Evolutionary conservation across 2,329 filamentous ascomycete species (phyloP).

Genomic region (Diaporthe sp.): DNA sequence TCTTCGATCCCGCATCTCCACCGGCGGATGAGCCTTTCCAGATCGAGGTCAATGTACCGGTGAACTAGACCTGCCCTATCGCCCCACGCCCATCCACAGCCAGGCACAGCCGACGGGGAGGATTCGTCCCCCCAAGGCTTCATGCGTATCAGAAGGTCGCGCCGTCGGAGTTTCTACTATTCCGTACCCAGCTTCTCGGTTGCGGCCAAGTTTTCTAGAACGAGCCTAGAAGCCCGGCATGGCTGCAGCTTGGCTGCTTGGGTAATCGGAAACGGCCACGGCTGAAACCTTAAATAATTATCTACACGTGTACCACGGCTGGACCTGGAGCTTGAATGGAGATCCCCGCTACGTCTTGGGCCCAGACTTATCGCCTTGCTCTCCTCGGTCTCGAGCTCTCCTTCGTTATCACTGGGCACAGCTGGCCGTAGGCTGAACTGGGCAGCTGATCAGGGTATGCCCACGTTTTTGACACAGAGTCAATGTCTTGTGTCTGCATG

Average conservation of each 20-base stretch:
- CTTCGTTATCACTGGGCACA: neutral
- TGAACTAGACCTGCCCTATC: neutral
- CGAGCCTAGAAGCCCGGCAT: slow-evolving; percentile 19
- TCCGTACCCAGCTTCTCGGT: neutral
- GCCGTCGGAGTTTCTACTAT: neutral
- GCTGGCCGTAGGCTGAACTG: neutral
- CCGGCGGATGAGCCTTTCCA: neutral
- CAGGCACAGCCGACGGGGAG: neutral
- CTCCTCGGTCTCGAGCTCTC: too few species aligned
- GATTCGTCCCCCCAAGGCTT: neutral
- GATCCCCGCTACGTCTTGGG: neutral
- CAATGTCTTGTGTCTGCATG: neutral
- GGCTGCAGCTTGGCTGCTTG: neutral
- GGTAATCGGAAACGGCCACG: neutral
- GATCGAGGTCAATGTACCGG: neutral
- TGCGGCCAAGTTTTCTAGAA: slow-evolving; percentile 16
- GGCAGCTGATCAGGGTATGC: neutral
- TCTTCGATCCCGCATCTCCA: slow-evolving; percentile 12
- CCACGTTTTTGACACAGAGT: neutral
- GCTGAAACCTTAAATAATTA: neutral
- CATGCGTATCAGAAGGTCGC: neutral
- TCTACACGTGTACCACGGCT: neutral
- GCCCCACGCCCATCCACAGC: neutral
- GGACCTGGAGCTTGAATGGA: neutral
- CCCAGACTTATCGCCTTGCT: neutral